These are phyloP conservation scores for Leccinum rimulosum DNA, from an alignment of 768 basidiomycete species.

Conservation along the genomic window DNA sequence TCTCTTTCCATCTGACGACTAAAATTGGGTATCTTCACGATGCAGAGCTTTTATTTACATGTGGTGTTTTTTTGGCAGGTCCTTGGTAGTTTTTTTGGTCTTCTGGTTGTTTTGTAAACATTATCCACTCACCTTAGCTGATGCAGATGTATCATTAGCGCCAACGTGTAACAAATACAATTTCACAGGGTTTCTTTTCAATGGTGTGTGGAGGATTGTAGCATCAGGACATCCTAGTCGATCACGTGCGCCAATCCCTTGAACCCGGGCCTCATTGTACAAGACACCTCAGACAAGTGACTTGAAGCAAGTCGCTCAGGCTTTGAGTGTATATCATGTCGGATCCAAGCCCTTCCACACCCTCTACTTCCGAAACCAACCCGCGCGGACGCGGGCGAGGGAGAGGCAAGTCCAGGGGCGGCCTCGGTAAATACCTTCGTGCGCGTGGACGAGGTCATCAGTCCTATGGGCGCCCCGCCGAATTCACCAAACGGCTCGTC, in stretches of 20 bases:
- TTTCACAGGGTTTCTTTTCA: neutral
- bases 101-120: neutral
- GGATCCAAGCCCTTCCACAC: conserved; percentile 11
- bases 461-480: conserved; percentile 60
- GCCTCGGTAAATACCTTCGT: conserved; percentile 71
- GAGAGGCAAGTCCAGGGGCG: conserved; percentile 60
- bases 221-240: neutral
- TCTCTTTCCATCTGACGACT: conserved; percentile 26
- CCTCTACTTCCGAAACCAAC: conserved; percentile 10
- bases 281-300: no score
- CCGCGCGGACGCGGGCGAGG: conserved; percentile 43
- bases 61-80: conserved; percentile 11
- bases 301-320: neutral
- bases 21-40: neutral
- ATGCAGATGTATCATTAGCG: conserved; percentile 24
- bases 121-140: neutral
- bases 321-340: conserved; percentile 6
- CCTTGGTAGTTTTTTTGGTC: neutral
- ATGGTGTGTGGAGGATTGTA: neutral
- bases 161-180: conserved; percentile 2
- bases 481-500: conserved; percentile 57
- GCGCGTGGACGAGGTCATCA: conserved; percentile 59
- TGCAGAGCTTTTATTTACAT: conserved; percentile 2
- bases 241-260: neutral
- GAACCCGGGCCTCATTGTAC: no score